Evolutionary conservation across 805 yeast species (phyloP).

Genomic region (Schizosaccharomyces lindneri): DNA sequence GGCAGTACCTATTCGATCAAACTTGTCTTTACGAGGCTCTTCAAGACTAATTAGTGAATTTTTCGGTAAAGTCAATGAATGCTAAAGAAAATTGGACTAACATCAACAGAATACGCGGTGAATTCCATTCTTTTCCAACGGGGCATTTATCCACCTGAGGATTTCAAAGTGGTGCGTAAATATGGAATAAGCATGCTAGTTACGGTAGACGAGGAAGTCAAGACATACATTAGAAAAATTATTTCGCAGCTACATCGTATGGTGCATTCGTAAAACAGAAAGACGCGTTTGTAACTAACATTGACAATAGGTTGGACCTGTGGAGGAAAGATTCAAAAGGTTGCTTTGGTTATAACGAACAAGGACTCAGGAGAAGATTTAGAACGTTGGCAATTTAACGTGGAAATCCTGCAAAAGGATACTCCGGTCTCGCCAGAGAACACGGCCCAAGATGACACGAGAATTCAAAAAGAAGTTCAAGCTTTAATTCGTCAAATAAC

Average conservation of each 20-base stretch:
- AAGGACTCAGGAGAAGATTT: constrained; percentile 41
- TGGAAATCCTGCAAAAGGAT: constrained; percentile 18
- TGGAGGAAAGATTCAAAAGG: constrained; percentile 37
- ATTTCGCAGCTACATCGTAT: constrained; percentile 36
- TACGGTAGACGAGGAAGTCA: constrained; percentile 52
- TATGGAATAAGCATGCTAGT: constrained; percentile 56
- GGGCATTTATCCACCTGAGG: constrained; percentile 72
- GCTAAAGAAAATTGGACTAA: neutral
- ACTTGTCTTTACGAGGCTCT: constrained; percentile 49
- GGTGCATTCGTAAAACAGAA: constrained; percentile 1
- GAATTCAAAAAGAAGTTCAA: constrained; percentile 53
- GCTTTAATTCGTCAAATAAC: constrained; percentile 71
- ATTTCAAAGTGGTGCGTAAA: constrained; percentile 50
- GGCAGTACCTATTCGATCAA: constrained; percentile 11
- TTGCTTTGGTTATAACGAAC: constrained; percentile 50
- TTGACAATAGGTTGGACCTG: constrained; percentile 33
- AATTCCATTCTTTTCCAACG: constrained; percentile 64
- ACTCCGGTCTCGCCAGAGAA: neutral
- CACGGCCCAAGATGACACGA: constrained; percentile 14
- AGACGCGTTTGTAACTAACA: neutral
- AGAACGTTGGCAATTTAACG: constrained; percentile 71
- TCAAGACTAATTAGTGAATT: constrained; percentile 60
- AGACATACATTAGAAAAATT: constrained; percentile 37
- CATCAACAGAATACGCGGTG: constrained; percentile 35
- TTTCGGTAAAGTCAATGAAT: constrained; percentile 19